Evolutionary conservation across 345 rosid species (phyloP).

Genomic region (Toxicodendron radicans): DNA sequence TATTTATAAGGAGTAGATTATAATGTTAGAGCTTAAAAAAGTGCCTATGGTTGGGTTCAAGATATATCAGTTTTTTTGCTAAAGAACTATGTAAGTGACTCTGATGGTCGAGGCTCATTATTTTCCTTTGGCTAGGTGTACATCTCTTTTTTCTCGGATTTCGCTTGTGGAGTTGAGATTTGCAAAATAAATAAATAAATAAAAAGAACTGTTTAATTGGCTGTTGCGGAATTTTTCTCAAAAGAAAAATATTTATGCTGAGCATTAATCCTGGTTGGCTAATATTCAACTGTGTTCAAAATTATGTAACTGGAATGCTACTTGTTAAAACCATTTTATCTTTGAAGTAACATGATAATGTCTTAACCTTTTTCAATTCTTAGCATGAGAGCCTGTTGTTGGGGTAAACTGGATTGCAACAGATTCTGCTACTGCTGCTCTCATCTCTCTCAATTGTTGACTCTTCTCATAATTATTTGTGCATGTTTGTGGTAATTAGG

Average conservation of each 20-base stretch:
- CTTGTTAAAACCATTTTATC: not conserved
- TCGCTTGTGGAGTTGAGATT: too few species aligned
- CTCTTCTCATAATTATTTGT: conserved; percentile 10
- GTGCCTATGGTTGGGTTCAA: not conserved
- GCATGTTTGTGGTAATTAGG: conserved; percentile 34
- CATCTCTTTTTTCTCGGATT: too few species aligned
- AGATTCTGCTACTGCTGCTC: not conserved
- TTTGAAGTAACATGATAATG: not conserved
- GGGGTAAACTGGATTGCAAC: not conserved
- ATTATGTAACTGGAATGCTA: not conserved
- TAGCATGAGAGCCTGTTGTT: not conserved
- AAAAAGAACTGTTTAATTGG: too few species aligned
- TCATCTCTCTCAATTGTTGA: conserved; percentile 2
- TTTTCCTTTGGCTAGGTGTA: too few species aligned
- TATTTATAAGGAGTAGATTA: not conserved
- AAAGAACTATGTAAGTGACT: not conserved
- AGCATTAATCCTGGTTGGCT: not conserved
- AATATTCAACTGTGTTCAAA: not conserved
- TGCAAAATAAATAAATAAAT: too few species aligned
- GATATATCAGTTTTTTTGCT: not conserved
- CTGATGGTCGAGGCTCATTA: not conserved
- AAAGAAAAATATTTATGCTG: not conserved
- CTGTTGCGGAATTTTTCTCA: too few species aligned
- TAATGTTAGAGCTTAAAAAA: not conserved
- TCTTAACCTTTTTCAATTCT: not conserved